Evolutionary conservation across 176 grass and related monocot genomes (phyloP), one percentile per base, ranked within the genome.

Genomic region (Oropetium thomaeum): DNA sequence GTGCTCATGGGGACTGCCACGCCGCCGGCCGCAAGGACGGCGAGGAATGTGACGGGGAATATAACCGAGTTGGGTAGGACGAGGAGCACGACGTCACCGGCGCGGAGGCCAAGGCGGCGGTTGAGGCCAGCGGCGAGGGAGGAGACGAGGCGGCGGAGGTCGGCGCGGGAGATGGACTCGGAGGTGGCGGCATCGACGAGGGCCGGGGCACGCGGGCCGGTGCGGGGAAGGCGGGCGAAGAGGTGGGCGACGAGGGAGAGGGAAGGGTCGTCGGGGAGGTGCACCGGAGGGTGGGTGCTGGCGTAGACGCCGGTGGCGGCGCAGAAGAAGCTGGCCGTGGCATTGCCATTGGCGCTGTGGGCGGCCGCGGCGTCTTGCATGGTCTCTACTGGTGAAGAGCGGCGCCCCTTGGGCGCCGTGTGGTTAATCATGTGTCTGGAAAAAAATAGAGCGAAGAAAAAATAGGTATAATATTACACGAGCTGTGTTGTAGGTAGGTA

Each of bases 41-140:
- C 90, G 83, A 93, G 41, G 62, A 93, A 80, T 0, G 86, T 45
- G 41, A 97, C 82, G 17, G 93, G 93, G 75, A 97, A 93, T 31
- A 75, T 54, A 40, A 93, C 4, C 15, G 71, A 81, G 55, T 97
- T 93, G 25, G 90, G 87, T 38, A 93, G 81, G 29, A 86, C 37
- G 61, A 97, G 57, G 59, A 93, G 86, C 31, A 90, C 90, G 48
- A 86, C 80, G 20, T 67, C 71, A 13, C 76, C 71, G 3, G 20
- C 48, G 54, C 65, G 69, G 81, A 97, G 28, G 16, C 59, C 76
- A 8, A 73, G 52, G 71, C 38, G 27, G 20, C 32, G 13, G 37
- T 17, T 38, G 80, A 97, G 85, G 33, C 82, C 93, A 37, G 20
- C 67, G 48, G 90, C 75, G 73, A 97, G 45, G 26, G 90, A 81